Conservation (phyloP, 73 alveolate species). For the Paramecium bursaria region DNA sequence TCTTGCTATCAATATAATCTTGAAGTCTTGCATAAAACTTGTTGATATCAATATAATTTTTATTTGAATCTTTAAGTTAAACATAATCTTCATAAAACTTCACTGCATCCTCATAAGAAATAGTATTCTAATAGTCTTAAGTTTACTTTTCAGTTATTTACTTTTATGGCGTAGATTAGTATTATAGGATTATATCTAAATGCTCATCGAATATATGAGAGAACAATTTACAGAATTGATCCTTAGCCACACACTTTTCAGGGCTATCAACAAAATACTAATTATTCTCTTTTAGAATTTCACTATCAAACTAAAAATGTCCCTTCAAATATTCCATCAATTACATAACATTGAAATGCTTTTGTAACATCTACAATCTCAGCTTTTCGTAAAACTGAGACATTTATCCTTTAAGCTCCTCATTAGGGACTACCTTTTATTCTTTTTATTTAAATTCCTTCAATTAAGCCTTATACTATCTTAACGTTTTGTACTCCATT, state of each 20-base stretch:
- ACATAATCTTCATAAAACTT: constrained; percentile 42
- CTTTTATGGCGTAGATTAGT: neutral
- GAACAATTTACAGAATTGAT: constrained; percentile 39
- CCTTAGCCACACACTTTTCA: constrained; percentile 17
- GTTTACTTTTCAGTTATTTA: no score
- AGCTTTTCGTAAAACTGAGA: constrained; percentile 26
- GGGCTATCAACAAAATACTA: neutral
- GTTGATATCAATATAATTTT: constrained; percentile 7
- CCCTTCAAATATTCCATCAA: constrained; percentile 50
- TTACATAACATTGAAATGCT: neutral
- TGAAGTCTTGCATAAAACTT: constrained; percentile 3
- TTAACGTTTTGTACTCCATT: constrained; percentile 5
- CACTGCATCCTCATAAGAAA: constrained; percentile 40
- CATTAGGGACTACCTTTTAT: neutral
- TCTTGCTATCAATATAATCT: constrained; percentile 36
- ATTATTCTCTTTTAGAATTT: neutral
- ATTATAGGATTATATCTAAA: neutral
- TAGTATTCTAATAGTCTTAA: no score
- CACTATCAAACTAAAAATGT: neutral
- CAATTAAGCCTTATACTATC: neutral
- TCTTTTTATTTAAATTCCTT: constrained; percentile 16
- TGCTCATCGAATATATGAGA: constrained; percentile 23
- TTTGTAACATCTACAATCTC: constrained; percentile 36
- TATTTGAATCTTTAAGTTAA: constrained; percentile 33
- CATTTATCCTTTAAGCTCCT: neutral